These are phyloP conservation scores for Penicillium atrosanguineum DNA, from an alignment of 495 filamentous ascomycete genomes.

Conservation along the genomic window DNA sequence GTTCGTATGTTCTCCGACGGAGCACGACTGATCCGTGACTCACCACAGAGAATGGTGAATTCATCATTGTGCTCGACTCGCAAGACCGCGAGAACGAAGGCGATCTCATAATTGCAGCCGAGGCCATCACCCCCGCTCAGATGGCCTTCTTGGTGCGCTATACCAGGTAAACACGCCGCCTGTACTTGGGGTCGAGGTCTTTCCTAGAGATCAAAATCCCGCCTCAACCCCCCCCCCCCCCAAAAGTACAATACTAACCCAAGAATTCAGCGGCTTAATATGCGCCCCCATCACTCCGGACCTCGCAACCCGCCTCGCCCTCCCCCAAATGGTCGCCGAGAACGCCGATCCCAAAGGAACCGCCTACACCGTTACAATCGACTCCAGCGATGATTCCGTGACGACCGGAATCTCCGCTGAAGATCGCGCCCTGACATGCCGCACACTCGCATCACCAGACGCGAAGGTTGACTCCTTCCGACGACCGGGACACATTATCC, in stretches of 20 bases:
- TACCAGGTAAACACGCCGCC: conserved; percentile 49
- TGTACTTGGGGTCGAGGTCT: neutral
- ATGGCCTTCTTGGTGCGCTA: conserved; percentile 95
- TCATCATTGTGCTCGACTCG: conserved; percentile 92
- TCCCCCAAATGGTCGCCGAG: conserved; percentile 85
- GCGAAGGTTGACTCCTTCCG: conserved; percentile 62
- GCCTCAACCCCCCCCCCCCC: neutral
- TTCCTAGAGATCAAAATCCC: neutral
- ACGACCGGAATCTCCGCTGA: conserved; percentile 89
- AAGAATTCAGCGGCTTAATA: conserved; percentile 67
- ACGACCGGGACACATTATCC: conserved; percentile 87
- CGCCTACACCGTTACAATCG: conserved; percentile 86
- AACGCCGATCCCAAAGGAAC: conserved; percentile 86
- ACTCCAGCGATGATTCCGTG: conserved; percentile 66
- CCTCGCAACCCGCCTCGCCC: conserved; percentile 62
- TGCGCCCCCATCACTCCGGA: conserved; percentile 77
- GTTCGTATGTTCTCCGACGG: neutral
- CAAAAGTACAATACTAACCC: neutral
- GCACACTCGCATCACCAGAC: conserved; percentile 67
- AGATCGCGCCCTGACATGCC: conserved; percentile 80
- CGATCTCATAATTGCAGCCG: conserved; percentile 92
- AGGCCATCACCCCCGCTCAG: conserved; percentile 79
- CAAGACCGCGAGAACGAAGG: conserved; percentile 94
- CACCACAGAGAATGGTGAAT: conserved; percentile 73
- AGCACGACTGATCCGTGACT: conserved; percentile 13